Base-by-base conservation (phyloP, 2,329 filamentous ascomycete genomes). In the Monilinia fructicola region DNA sequence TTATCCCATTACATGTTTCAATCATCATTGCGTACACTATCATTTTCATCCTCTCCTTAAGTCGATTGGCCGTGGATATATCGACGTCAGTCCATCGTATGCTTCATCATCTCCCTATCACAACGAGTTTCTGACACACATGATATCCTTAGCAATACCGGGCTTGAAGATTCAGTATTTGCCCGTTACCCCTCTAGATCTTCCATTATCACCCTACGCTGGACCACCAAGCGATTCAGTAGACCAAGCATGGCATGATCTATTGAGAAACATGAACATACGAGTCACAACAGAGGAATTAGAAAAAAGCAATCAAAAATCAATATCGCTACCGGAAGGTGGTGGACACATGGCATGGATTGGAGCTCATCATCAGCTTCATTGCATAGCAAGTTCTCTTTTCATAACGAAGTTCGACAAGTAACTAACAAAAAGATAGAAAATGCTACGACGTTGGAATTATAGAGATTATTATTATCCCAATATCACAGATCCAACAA, bases 181-280 rank as follows among this genome's bases (percentile, higher is more conserved):
- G 2, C 60, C 60, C 21, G 14, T 63, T 31, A 50, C 50, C 12
- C 60, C 60, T 28, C 23, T 28, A 4, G 38, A 54, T 21, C 60
- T 63, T n/a, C 23, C 60, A 44, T 63, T 50, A 3, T 63, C 60
- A 7, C 64, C 54, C 9, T 66, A 66, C 26, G 48, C 56, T 35
- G 67, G 67, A 12, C 46, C 54, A 7, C 64, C 64, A 12, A 50
- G 56, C 26, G 26, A 56, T 16, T 26, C 35, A 1, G 58, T 68
- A 54, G 68, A 68, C 28, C 23, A 44, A 44, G 67, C 67, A n/a
- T 66, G 64, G 67, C 64, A 68, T 40, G 31, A 67, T n/a, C 40
- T 67, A 3, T n/a, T 67, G 40, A 44, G 31, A n/a, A 26, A 65
- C 12, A 67, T 65, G 4, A 65, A 53, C 18, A 65, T 67, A 21